Percentiles rank a stretch among this genome's conserved stretches.
Conservation (phyloP, 139 green algal genomes). For the Trebouxia sp. region DNA sequence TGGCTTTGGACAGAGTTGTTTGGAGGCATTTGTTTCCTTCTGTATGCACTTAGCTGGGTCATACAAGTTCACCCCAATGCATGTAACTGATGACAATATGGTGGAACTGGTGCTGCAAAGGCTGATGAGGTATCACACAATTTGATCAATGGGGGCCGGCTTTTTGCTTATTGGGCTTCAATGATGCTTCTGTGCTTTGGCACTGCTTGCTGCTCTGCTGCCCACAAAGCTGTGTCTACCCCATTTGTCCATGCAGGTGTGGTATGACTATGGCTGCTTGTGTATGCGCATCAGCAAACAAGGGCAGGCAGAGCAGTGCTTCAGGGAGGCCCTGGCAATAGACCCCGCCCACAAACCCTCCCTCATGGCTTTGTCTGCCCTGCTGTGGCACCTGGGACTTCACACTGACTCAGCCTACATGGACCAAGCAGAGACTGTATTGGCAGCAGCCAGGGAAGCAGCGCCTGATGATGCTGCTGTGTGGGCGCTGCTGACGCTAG, state of each 20-base stretch:
- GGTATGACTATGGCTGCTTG: constrained; percentile 43
- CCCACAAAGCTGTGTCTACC: no score
- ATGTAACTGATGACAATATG: no score
- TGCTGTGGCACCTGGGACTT: constrained; percentile 31
- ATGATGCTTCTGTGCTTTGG: neutral
- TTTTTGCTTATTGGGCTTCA: no score
- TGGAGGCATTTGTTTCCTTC: no score
- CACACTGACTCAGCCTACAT: constrained; percentile 28
- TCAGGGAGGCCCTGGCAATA: constrained; percentile 35
- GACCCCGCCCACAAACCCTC: constrained; percentile 14
- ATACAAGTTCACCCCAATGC: no score
- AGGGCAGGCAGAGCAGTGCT: constrained; percentile 41
- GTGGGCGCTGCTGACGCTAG: constrained; percentile 34
- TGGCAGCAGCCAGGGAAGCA: constrained; percentile 13
- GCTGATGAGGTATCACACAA: no score
- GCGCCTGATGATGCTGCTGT: neutral
- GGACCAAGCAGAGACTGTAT: constrained; percentile 31
- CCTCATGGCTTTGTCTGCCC: constrained; percentile 26
- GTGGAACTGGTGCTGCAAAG: no score
- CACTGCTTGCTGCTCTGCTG: neutral
- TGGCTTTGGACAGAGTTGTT: no score
- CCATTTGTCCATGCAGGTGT: constrained; percentile 37
- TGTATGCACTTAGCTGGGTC: no score
- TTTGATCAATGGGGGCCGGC: no score
- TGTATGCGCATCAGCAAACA: constrained; percentile 30